phyloP scores from a whole-genome alignment of 305 asterid genomes.

The Striga hermonthica region DNA sequence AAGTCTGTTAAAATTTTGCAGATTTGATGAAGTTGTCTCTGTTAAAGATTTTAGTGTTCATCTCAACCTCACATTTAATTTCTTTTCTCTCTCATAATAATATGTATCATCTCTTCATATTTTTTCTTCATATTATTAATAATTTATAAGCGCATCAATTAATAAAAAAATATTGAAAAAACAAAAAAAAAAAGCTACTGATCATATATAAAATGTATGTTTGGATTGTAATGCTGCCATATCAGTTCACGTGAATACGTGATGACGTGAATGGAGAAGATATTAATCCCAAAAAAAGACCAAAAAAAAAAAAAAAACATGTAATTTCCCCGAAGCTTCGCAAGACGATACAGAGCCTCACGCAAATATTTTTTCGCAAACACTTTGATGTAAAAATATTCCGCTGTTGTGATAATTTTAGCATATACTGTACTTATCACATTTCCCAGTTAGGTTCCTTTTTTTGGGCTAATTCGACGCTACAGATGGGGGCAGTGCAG shows the following conservation, averaged over 20 bases:
- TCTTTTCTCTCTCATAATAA: not conserved
- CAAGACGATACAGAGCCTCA: too few species aligned
- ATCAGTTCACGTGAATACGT: slow-evolving; percentile 17
- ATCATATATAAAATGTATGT: not conserved
- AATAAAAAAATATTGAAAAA: not conserved
- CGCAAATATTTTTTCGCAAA: too few species aligned
- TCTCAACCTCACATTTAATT: not conserved
- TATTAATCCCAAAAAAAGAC: not conserved
- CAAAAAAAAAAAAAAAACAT: slow-evolving; percentile 13
- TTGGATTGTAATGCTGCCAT: slow-evolving; percentile 20
- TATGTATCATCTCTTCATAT: not conserved
- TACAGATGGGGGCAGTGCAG: too few species aligned
- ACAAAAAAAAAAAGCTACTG: not conserved
- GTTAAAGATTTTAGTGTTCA: not conserved
- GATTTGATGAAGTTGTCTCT: not conserved
- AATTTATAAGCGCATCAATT: not conserved
- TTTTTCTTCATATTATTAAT: too few species aligned
- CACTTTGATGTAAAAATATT: too few species aligned
- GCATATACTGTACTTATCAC: too few species aligned
- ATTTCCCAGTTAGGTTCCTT: too few species aligned
- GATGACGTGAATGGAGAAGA: not conserved
- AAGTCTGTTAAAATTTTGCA: not conserved
- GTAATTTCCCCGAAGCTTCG: slow-evolving; percentile 42
- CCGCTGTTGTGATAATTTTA: too few species aligned
- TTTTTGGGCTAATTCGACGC: too few species aligned